These are phyloP conservation scores for Stachybotrys chlorohalonatus DNA, from an alignment of 2,329 filamentous ascomycete species.

Conservation along the genomic window DNA sequence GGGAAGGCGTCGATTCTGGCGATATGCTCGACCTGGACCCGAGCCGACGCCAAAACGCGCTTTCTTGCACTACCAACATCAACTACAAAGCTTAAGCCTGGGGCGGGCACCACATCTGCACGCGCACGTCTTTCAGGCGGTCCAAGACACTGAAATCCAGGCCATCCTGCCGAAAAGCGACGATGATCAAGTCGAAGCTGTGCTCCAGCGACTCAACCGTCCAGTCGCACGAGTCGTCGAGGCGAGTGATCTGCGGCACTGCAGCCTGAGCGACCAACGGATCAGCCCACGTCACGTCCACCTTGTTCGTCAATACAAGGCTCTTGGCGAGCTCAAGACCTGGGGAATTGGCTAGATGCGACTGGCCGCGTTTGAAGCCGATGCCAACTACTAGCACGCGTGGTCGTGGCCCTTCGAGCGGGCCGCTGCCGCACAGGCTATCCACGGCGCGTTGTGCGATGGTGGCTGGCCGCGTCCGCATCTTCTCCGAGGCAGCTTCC, in stretches of 20 bases:
- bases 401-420: conserved; percentile 8
- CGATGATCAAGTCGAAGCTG: conserved; percentile 32
- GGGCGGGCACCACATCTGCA: conserved; percentile 29
- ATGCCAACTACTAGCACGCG: conserved; percentile 35
- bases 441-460: conserved; percentile 27
- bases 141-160: conserved; percentile 31
- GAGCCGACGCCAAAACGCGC: not conserved
- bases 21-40: not conserved
- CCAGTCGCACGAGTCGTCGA: conserved; percentile 28
- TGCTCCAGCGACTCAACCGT: conserved; percentile 21
- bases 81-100: conserved; percentile 2
- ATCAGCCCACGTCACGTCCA: conserved; percentile 35
- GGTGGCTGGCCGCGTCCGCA: conserved; percentile 30
- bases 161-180: conserved; percentile 31
- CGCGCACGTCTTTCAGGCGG: conserved; percentile 19
- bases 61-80: not conserved
- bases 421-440: conserved; percentile 10
- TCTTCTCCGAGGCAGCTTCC: conserved; percentile 30
- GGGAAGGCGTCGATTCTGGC: not conserved
- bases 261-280: conserved; percentile 31
- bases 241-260: conserved; percentile 28
- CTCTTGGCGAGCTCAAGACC: conserved; percentile 31
- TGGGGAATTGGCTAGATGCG: conserved; percentile 36
- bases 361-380: conserved; percentile 41
- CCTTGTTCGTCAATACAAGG: conserved; percentile 23